phyloP scores from a whole-genome alignment of 176 grass and related monocot species.

The Alopecurus myosuroides region DNA sequence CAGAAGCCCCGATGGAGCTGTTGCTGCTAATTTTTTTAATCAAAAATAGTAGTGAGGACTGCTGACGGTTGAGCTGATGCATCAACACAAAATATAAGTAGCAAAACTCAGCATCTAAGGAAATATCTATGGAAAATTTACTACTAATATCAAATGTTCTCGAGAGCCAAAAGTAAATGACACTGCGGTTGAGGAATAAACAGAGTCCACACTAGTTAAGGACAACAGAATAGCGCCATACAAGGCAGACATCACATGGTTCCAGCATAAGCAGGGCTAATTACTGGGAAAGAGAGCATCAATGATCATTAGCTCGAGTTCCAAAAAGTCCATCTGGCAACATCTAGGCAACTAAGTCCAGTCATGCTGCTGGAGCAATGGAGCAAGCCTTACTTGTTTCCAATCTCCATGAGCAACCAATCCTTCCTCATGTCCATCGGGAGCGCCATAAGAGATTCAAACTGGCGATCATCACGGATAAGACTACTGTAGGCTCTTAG shows the following conservation, averaged over 20 bases:
- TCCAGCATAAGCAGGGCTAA: not conserved
- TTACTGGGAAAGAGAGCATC: not conserved
- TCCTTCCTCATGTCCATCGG: slow-evolving; percentile 15
- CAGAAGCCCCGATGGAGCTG: not conserved
- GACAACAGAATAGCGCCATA: not conserved
- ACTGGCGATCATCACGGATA: not conserved
- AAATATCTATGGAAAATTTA: not conserved
- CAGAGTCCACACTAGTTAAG: not conserved
- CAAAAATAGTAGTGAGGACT: not conserved
- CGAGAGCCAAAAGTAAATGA: not conserved
- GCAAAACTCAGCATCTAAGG: not conserved
- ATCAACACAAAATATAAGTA: not conserved
- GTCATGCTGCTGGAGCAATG: not conserved
- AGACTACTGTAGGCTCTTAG: not conserved
- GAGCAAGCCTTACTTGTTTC: not conserved
- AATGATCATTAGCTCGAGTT: not conserved
- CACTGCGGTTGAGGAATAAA: not conserved
- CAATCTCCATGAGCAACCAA: slow-evolving; percentile 22
- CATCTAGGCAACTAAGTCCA: not conserved
- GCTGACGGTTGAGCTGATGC: not conserved
- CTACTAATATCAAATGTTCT: not conserved
- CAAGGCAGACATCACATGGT: not conserved
- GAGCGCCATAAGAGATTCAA: slow-evolving; percentile 1
- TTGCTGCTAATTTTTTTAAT: not conserved
- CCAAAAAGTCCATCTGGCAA: not conserved